Conservation (phyloP, 441 rosid species). For the Gossypium gossypioides region DNA sequence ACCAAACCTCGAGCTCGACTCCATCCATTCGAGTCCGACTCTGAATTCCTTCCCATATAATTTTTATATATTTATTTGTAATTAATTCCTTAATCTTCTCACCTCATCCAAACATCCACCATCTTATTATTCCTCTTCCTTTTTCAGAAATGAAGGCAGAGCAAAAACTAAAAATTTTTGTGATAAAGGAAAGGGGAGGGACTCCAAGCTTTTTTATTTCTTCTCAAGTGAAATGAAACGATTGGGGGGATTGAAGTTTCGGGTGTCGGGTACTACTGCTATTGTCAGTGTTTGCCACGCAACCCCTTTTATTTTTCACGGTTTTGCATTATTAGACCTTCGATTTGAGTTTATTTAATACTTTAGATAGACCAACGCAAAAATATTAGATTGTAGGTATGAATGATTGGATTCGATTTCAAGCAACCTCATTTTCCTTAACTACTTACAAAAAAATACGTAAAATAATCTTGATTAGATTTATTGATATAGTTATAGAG, state of each 20-base stretch:
- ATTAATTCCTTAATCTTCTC: background rate
- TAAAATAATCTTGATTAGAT: too few relatives aligned
- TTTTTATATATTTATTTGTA: background rate
- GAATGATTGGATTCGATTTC: too few relatives aligned
- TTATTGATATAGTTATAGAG: too few relatives aligned
- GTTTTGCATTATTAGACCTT: too few relatives aligned
- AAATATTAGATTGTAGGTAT: too few relatives aligned
- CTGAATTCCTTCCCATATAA: conserved; percentile 28
- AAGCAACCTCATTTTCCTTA: too few relatives aligned
- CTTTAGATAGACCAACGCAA: too few relatives aligned
- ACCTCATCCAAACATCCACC: conserved; percentile 9
- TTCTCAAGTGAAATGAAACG: background rate
- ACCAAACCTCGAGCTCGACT: conserved; percentile 55
- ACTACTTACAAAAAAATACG: too few relatives aligned
- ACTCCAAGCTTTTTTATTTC: background rate
- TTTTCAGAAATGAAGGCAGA: background rate
- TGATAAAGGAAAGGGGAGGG: background rate
- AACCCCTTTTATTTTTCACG: background rate
- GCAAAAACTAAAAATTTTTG: background rate
- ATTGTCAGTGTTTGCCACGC: conserved; percentile 11
- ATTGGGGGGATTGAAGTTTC: background rate
- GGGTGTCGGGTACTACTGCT: background rate
- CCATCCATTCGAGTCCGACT: conserved; percentile 57
- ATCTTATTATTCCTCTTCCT: background rate
- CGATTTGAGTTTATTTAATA: too few relatives aligned